Percentiles rank a stretch among this genome's conserved stretches.
phyloP scores from a whole-genome alignment of 2,329 filamentous ascomycete species.

The Scytalidium sp. region DNA sequence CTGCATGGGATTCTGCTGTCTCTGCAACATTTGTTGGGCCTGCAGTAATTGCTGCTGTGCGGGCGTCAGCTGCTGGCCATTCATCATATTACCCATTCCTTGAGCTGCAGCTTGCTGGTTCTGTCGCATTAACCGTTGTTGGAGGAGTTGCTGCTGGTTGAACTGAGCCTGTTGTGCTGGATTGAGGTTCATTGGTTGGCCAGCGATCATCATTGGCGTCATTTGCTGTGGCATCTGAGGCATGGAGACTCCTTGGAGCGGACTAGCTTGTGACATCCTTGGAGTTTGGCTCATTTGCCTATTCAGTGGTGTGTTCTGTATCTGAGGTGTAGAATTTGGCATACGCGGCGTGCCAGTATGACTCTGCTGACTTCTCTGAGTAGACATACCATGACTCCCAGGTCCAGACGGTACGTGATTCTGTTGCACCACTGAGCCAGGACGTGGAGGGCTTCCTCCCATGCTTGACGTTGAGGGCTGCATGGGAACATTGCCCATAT shows the following conservation, averaged over 20 bases:
- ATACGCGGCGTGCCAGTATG: constrained; percentile 64
- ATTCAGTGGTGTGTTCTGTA: constrained; percentile 59
- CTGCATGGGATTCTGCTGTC: constrained; percentile 31
- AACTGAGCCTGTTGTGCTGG: constrained; percentile 28
- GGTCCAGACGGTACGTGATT: constrained; percentile 52
- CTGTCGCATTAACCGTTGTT: constrained; percentile 16
- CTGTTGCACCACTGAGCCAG: constrained; percentile 60
- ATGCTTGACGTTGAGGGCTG: constrained; percentile 65
- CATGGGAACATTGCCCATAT: constrained; percentile 49
- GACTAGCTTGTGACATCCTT: constrained; percentile 61
- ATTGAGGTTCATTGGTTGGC: constrained; percentile 19
- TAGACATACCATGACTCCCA: constrained; percentile 61
- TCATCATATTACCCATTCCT: constrained; percentile 35
- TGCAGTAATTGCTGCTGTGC: constrained; percentile 27
- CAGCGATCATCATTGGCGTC: constrained; percentile 49
- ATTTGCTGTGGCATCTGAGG: constrained; percentile 54
- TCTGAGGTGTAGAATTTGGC: constrained; percentile 58
- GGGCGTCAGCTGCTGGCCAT: constrained; percentile 20
- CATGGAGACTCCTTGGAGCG: constrained; percentile 54
- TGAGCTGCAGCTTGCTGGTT: constrained; percentile 35
- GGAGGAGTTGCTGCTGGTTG: constrained; percentile 12
- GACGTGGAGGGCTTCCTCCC: constrained; percentile 64
- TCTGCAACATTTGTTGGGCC: constrained; percentile 35
- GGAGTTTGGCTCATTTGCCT: constrained; percentile 55
- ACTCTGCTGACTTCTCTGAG: constrained; percentile 64